Base-by-base conservation (phyloP, 2,329 filamentous ascomycete genomes). In the Botryotinia calthae region DNA sequence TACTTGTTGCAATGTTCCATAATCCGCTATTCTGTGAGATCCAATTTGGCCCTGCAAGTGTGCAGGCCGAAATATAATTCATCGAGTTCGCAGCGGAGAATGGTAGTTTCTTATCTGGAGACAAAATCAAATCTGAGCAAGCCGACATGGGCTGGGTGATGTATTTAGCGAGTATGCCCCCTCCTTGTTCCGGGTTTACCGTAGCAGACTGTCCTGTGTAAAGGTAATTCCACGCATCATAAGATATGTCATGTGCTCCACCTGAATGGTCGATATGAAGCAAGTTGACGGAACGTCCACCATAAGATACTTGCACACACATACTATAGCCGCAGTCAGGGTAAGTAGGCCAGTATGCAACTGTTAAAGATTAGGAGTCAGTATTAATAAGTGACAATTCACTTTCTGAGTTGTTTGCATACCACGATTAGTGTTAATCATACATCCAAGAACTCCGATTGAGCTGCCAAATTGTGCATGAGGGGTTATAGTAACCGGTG, bases 151-250 rank as follows among this genome's bases (percentile, higher is more conserved):
- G 67, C 37, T 61, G 37, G 7, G 46, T 37, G 10, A 9, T 28
- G 37, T 70, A 70, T 34, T 28, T 46, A 44, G 58, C 54, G 25
- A 22, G 14, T 44, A 48, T 70, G 14, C 4, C n/a, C 7, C 67
- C 67, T 4, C 54, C 67, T 44, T 70, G n/a, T 20, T 22, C 10
- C 1, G 67, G 54, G 0, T 61, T 46, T 7, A 34, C 46, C 0
- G 40, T 62, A n/a, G 67, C 67, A 44, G n/a, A 70, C 25, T 62
- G 25, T 34, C 54, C 67, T 1, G 40, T 61, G 12, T 62, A 70
- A 18, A 70, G 67, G 20, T 70, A 70, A 31, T 61, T 70, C 54
- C 67, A 70, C 8, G 67, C 67, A 46, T 70, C 40, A 37, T 70
- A 70, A 20, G 67, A 70, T 28, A 70, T 46, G 5, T 70, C 67